These are phyloP conservation scores for Diaporthe caulivora DNA, from an alignment of 2,329 filamentous ascomycete species.

Conservation along the genomic window DNA sequence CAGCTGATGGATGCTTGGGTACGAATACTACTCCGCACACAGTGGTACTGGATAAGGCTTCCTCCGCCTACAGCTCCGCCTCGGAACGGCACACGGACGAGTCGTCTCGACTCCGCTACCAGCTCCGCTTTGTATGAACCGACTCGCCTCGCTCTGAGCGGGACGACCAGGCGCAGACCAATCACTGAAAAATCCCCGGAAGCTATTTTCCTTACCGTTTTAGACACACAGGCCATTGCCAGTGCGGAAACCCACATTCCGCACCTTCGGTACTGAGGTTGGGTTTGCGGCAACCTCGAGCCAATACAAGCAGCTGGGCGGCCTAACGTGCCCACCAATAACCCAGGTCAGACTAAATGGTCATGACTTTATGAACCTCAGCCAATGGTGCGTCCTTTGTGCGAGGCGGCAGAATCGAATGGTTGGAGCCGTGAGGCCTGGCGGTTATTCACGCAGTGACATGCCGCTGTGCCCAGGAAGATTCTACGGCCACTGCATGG, in stretches of 20 bases:
- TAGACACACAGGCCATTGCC: not conserved
- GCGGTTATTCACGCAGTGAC: not conserved
- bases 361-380: not conserved
- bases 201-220: not conserved
- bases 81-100: conserved; percentile 34
- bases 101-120: conserved; percentile 34
- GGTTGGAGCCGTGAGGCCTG: not conserved
- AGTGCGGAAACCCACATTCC: conserved; percentile 17
- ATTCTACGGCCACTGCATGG: not conserved
- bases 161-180: conserved; percentile 18
- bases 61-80: conserved; percentile 34
- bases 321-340: not conserved
- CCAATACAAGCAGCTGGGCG: conserved; percentile 1
- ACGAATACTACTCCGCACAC: conserved; percentile 28
- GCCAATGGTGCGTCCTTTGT: not conserved
- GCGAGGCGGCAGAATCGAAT: not conserved
- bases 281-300: not conserved
- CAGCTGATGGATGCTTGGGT: conserved; percentile 32
- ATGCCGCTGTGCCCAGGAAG: not conserved
- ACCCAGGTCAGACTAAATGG: not conserved
- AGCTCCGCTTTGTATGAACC: conserved; percentile 37
- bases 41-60: conserved; percentile 29
- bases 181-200: conserved; percentile 16
- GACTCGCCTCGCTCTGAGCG: conserved; percentile 16
- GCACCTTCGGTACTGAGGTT: conserved; percentile 11